phyloP scores from a whole-genome alignment of 106 monocot genomes.

The Allium fistulosum region DNA sequence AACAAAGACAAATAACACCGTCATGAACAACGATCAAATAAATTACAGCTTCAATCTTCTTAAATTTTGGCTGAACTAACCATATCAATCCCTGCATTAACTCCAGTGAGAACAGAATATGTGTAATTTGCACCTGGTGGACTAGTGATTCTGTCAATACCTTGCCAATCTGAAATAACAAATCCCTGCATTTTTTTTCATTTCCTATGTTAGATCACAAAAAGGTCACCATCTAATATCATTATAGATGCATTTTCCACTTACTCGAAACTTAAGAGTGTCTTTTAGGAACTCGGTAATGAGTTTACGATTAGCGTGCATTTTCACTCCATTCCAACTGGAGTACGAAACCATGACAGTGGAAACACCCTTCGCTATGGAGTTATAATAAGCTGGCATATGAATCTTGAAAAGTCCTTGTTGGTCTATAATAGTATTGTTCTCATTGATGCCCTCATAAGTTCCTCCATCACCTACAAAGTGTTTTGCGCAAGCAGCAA shows the following conservation, averaged over 20 bases:
- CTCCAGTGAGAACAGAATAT: conserved; percentile 32
- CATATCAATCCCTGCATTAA: conserved; percentile 53
- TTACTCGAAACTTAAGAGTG: conserved; percentile 43
- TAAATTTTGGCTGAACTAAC: conserved; percentile 11
- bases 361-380: conserved; percentile 54
- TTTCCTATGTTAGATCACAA: too few species aligned
- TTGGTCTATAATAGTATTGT: conserved; percentile 41
- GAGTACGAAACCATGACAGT: conserved; percentile 81
- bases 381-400: conserved; percentile 59
- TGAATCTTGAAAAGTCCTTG: conserved; percentile 40
- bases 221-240: too few species aligned
- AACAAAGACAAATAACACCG: too few species aligned
- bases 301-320: conserved; percentile 56
- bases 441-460: conserved; percentile 57
- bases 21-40: too few species aligned
- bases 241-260: neutral
- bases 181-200: conserved; percentile 35
- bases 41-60: too few species aligned
- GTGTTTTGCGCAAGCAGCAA: conserved; percentile 67
- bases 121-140: conserved; percentile 65
- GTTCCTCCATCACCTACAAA: conserved; percentile 80
- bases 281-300: conserved; percentile 62
- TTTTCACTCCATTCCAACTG: conserved; percentile 75
- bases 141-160: conserved; percentile 73
- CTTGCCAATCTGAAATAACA: conserved; percentile 83